Evolutionary conservation across 306 rosid genomes (phyloP).

Genomic region (Comarum palustre): DNA sequence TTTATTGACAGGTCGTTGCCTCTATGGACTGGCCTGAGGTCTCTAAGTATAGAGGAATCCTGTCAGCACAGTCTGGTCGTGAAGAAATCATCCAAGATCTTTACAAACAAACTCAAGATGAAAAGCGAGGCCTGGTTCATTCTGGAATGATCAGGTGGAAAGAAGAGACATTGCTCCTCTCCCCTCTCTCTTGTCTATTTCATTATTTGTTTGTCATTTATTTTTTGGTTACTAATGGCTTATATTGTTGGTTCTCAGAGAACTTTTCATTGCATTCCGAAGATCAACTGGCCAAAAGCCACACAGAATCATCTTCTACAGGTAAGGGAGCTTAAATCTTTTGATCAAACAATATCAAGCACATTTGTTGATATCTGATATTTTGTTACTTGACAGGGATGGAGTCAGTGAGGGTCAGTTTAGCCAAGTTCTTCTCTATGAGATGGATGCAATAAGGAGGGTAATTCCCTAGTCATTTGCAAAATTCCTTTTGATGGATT

Average conservation of each 20-base stretch:
- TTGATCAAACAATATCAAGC: background rate
- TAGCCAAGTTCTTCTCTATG: slow-evolving; percentile 67
- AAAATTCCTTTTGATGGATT: no score
- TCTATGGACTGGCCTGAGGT: slow-evolving; percentile 90
- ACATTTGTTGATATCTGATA: background rate
- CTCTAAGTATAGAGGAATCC: slow-evolving; percentile 57
- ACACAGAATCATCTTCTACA: slow-evolving; percentile 64
- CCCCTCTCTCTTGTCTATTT: background rate
- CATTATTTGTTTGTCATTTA: background rate
- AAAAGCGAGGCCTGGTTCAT: slow-evolving; percentile 36
- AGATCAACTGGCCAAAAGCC: slow-evolving; percentile 39
- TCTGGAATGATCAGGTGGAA: slow-evolving; percentile 69
- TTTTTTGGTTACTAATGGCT: background rate
- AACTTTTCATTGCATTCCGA: slow-evolving; percentile 43
- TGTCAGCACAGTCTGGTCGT: slow-evolving; percentile 59
- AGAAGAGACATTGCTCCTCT: background rate
- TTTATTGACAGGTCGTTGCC: slow-evolving; percentile 62
- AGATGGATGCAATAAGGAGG: slow-evolving; percentile 79
- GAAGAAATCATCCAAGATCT: slow-evolving; percentile 77
- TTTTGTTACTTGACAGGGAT: slow-evolving; percentile 46
- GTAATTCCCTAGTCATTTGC: slow-evolving; percentile 25
- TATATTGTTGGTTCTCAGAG: slow-evolving; percentile 35
- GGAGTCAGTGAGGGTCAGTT: slow-evolving; percentile 90
- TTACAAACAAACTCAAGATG: slow-evolving; percentile 21
- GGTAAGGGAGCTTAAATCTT: slow-evolving; percentile 36